phyloP scores from a whole-genome alignment of 768 basidiomycete genomes.

The Agaricus subrufescens region DNA sequence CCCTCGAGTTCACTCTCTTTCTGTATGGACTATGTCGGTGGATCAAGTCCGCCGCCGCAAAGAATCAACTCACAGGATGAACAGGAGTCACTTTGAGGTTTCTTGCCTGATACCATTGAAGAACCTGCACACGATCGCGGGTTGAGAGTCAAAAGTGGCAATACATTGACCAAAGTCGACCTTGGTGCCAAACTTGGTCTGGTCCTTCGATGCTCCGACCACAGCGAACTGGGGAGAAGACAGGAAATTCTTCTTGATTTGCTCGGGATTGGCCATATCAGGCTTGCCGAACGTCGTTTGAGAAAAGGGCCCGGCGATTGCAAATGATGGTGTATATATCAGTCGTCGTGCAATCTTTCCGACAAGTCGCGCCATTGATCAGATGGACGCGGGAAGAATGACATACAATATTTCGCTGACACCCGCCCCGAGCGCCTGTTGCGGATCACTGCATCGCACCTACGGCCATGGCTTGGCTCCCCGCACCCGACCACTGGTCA shows the following conservation, averaged over 20 bases:
- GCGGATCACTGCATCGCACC: background rate
- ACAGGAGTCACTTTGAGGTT: slow-evolving; percentile 62
- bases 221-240: slow-evolving; percentile 66
- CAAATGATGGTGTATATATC: background rate
- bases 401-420: no score
- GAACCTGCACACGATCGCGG: slow-evolving; percentile 40
- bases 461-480: slow-evolving; percentile 17
- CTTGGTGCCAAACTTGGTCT: slow-evolving; percentile 75
- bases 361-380: slow-evolving; percentile 2
- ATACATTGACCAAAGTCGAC: slow-evolving; percentile 23
- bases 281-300: background rate
- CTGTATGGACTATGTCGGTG: slow-evolving; percentile 27
- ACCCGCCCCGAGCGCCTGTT: background rate
- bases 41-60: background rate
- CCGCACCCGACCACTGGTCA: slow-evolving; percentile 23
- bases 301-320: background rate
- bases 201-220: slow-evolving; percentile 78
- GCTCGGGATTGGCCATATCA: slow-evolving; percentile 18
- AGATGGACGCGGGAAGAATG: background rate
- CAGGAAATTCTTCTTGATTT: slow-evolving; percentile 56
- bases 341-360: background rate
- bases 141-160: background rate
- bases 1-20: slow-evolving; percentile 71
- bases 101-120: slow-evolving; percentile 71
- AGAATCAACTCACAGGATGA: slow-evolving; percentile 52